Conservation (phyloP, 768 basidiomycete species). For the Leccinum disarticulatum region DNA sequence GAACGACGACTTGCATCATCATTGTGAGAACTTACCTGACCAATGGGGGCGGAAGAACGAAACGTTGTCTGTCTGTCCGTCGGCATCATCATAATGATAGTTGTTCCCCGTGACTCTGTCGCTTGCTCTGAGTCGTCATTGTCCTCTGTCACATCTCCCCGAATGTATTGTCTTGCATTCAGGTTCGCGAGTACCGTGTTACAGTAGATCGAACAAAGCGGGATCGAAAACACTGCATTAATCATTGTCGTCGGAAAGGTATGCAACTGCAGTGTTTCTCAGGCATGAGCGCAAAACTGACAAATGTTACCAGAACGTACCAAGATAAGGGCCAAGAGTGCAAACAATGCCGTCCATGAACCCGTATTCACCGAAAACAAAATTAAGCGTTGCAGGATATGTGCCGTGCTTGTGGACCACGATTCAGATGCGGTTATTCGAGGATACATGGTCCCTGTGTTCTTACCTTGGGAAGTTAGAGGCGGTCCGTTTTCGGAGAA, state of each 20-base stretch:
- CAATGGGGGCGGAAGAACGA: not conserved
- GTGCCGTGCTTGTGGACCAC: conserved; percentile 3
- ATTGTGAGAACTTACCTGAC: not conserved
- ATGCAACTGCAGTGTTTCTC: not conserved
- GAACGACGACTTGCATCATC: not conserved
- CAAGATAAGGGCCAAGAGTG: conserved; percentile 38
- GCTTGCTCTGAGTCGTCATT: not conserved
- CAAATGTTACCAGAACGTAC: conserved; percentile 2
- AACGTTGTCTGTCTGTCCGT: not conserved
- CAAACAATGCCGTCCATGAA: conserved; percentile 48
- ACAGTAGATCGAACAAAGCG: conserved; percentile 13
- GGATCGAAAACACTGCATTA: not conserved
- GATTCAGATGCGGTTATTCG: not conserved
- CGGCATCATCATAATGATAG: not conserved
- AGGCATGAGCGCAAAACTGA: not conserved
- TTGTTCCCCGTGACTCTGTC: not conserved
- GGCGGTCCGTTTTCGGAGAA: not conserved
- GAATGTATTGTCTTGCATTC: conserved; percentile 12
- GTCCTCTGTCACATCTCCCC: not conserved
- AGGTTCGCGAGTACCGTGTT: conserved; percentile 20
- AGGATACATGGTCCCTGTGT: not conserved
- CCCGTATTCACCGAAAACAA: conserved; percentile 26
- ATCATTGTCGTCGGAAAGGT: not conserved
- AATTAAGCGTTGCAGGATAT: conserved; percentile 9
- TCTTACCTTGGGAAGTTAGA: not conserved